Conservation (phyloP, 345 rosid genomes). For the Noccaea bulbosa region DNA sequence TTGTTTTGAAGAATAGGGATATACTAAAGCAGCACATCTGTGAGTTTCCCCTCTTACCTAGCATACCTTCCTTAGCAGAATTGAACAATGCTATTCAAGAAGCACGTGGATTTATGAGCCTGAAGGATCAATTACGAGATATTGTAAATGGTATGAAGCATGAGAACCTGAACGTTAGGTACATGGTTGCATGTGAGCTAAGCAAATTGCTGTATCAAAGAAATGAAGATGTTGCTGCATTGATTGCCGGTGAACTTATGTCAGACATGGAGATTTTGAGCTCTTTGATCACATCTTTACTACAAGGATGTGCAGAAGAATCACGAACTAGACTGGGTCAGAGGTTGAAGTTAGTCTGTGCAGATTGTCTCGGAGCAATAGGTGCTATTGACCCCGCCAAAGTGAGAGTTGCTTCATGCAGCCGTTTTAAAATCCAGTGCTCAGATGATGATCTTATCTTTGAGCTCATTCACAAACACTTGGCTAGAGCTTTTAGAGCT, state of each 20-base stretch:
- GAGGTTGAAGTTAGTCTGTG: slow-evolving; percentile 86
- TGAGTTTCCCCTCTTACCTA: slow-evolving; percentile 91
- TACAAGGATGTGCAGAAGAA: slow-evolving; percentile 97
- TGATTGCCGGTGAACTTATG: slow-evolving; percentile 73
- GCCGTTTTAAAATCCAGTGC: slow-evolving; percentile 93
- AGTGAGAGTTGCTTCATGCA: slow-evolving; percentile 68
- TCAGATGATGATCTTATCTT: slow-evolving; percentile 98
- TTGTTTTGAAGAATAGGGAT: slow-evolving; percentile 75
- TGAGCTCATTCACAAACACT: slow-evolving; percentile 89
- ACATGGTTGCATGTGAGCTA: slow-evolving; percentile 94
- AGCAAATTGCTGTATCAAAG: slow-evolving; percentile 75
- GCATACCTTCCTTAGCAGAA: slow-evolving; percentile 70
- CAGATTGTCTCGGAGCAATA: slow-evolving; percentile 90
- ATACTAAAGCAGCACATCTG: slow-evolving; percentile 83
- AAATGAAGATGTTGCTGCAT: slow-evolving; percentile 73
- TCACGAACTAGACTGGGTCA: slow-evolving; percentile 92
- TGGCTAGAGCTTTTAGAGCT: slow-evolving; percentile 97
- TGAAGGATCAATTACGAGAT: slow-evolving; percentile 85
- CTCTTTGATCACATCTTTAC: slow-evolving; percentile 78
- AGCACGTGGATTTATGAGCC: slow-evolving; percentile 84
- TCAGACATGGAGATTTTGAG: slow-evolving; percentile 85
- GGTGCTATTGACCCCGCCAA: slow-evolving; percentile 99
- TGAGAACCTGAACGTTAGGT: slow-evolving; percentile 96
- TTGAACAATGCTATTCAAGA: slow-evolving; percentile 91
- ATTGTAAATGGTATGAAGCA: slow-evolving; percentile 80